Percentiles rank a stretch among this genome's conserved stretches.
phyloP scores from a whole-genome alignment of 78 protist genomes.

The Polysphondylium violaceum region DNA sequence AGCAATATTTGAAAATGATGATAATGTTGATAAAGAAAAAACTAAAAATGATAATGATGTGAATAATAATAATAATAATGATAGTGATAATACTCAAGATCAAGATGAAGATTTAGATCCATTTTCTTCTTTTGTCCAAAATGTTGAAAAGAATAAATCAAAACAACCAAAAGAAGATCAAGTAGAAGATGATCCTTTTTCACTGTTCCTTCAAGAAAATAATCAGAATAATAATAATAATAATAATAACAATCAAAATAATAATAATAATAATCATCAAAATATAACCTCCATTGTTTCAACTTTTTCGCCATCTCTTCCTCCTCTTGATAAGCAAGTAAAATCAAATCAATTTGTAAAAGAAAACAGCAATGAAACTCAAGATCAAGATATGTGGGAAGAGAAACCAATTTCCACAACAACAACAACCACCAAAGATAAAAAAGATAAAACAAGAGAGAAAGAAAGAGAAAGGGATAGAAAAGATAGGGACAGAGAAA shows the following conservation, averaged over 20 bases:
- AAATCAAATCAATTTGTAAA: no score
- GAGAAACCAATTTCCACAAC: no score
- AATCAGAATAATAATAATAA: slow-evolving; percentile 4
- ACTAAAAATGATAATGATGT: not conserved
- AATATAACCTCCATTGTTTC: not conserved
- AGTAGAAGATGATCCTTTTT: not conserved
- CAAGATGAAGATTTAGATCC: slow-evolving; percentile 58
- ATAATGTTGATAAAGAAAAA: not conserved
- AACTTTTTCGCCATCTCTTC: no score
- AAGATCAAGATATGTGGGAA: not conserved
- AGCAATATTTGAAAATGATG: slow-evolving; percentile 60
- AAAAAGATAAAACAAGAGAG: not conserved
- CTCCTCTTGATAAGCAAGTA: no score
- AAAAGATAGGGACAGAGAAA: no score
- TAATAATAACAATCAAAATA: not conserved
- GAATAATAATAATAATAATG: no score
- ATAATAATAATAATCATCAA: no score
- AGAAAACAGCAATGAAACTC: no score
- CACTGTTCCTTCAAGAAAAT: not conserved
- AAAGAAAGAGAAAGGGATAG: not conserved
- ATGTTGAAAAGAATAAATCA: slow-evolving; percentile 1
- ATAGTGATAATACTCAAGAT: not conserved
- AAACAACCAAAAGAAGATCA: not conserved
- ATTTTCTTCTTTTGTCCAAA: slow-evolving; percentile 51
- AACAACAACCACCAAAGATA: no score